Evolutionary conservation across 2,329 filamentous ascomycete genomes (phyloP).

Genomic region (Claviceps quebecensis): DNA sequence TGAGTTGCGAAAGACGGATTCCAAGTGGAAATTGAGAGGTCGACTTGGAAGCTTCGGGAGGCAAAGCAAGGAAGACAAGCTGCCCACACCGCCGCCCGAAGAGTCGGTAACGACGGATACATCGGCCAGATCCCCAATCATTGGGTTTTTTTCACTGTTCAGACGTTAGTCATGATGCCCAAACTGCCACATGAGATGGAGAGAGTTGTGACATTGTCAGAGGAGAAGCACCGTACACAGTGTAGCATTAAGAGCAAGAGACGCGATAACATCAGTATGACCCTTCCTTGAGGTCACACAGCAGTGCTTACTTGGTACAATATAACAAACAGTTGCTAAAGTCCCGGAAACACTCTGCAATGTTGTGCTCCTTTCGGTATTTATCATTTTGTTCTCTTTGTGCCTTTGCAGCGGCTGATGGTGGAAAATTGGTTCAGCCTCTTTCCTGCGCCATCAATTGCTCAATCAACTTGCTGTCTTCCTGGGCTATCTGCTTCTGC

Average conservation of each 20-base stretch:
- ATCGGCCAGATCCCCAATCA: conserved; percentile 20
- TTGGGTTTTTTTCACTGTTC: conserved; percentile 29
- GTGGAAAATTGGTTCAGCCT: conserved; percentile 11
- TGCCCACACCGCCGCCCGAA: conserved; percentile 5
- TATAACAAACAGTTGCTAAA: not conserved
- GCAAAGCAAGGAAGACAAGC: conserved; percentile 15
- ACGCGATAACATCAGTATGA: conserved; percentile 2
- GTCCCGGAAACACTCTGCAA: not conserved
- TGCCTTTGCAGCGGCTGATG: not conserved
- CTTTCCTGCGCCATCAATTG: conserved; percentile 33
- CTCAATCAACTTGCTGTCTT: conserved; percentile 36
- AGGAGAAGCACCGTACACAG: conserved; percentile 1
- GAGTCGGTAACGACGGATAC: conserved; percentile 6
- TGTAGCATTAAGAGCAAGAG: conserved; percentile 1
- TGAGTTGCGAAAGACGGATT: conserved; percentile 30
- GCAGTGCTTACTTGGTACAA: conserved; percentile 1
- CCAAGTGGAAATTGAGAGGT: conserved; percentile 33
- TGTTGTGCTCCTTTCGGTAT: not conserved
- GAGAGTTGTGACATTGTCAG: not conserved
- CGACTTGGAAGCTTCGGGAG: conserved; percentile 23
- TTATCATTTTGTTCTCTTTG: not conserved
- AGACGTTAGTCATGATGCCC: conserved; percentile 20
- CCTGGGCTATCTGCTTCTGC: conserved; percentile 29
- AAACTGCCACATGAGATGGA: not conserved
- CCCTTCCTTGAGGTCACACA: not conserved